Base-by-base conservation (phyloP, 2,329 filamentous ascomycete species). In the Xylaria digitata region DNA sequence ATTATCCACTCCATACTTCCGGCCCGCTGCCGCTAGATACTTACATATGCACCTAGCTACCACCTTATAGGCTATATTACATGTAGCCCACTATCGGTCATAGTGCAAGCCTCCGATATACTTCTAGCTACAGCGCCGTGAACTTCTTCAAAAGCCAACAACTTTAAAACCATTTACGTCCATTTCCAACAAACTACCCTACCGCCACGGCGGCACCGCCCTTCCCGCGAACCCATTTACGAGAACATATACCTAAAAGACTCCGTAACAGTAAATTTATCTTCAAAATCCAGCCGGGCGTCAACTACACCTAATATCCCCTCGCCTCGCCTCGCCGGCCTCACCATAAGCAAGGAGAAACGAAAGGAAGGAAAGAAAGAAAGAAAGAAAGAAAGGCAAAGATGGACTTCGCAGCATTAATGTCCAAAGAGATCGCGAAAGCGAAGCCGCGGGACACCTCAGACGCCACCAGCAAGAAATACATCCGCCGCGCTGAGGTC, bases 331-430 rank as follows among this genome's bases (percentile, higher is more conserved):
- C 30, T 37, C 45, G 15, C 43, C 53, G 46, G 32, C 53, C 30
- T n/a, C 40, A 15, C 21, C 37, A 30, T 13, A 4, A 13, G 11
- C 3, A 2, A 23, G 3, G 19, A 48, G 34, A 13, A 37, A 9
- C 32, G 9, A 6, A 34, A 34, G 32, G 32, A 37, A 13, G 34
- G 17, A 45, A n/a, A n/a, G 42, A 17, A n/a, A 45, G 5, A 6
- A n/a, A 45, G 17, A 19, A 13, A 19, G 21, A 53, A 37, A n/a
- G n/a, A n/a, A 32, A 63, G 34, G 57, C 69, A 77, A 84, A 68
- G 72, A 99, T 99, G 96, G 94, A 99, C 80, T 99, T 99, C 83
- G 94, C 94, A 68, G 88, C 93, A 42, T 84, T 99, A 54, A 97
- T 99, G 93, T 89, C 92, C 75, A 92, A 93, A 77, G 94, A 97